Evolutionary conservation across 257 asterid genomes (phyloP).

Genomic region (Nicotiana tabacum): DNA sequence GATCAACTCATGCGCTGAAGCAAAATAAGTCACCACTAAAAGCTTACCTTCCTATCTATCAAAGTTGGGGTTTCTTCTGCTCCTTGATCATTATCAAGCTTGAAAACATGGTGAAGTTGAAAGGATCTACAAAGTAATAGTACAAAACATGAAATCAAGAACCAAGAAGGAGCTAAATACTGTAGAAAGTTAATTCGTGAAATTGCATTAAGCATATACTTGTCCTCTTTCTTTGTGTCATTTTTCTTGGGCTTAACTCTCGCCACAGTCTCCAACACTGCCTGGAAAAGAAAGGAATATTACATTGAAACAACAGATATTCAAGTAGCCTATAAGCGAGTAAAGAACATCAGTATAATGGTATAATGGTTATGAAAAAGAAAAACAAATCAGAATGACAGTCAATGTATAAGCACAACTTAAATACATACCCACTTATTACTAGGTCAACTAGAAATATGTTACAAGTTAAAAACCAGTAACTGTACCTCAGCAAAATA

Average conservation of each 20-base stretch:
- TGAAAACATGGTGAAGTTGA: conserved; percentile 80
- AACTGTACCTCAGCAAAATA: not conserved
- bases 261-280: conserved; percentile 96
- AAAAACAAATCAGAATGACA: not conserved
- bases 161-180: conserved; percentile 11
- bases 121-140: conserved; percentile 51
- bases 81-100: conserved; percentile 93
- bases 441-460: not conserved
- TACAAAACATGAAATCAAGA: conserved; percentile 10
- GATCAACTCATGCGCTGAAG: not conserved
- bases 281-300: conserved; percentile 47
- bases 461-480: not conserved
- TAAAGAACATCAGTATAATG: not conserved
- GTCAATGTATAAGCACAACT: not conserved
- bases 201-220: conserved; percentile 36
- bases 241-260: conserved; percentile 95
- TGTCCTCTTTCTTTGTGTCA: conserved; percentile 90
- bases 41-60: conserved; percentile 85
- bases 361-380: not conserved
- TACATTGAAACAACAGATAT: conserved; percentile 17
- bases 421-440: not conserved
- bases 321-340: conserved; percentile 4
- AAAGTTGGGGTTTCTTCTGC: conserved; percentile 97
- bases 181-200: conserved; percentile 3
- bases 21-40: not conserved